Conservation (phyloP, 495 filamentous ascomycete genomes). For the Tuber magnatum region DNA sequence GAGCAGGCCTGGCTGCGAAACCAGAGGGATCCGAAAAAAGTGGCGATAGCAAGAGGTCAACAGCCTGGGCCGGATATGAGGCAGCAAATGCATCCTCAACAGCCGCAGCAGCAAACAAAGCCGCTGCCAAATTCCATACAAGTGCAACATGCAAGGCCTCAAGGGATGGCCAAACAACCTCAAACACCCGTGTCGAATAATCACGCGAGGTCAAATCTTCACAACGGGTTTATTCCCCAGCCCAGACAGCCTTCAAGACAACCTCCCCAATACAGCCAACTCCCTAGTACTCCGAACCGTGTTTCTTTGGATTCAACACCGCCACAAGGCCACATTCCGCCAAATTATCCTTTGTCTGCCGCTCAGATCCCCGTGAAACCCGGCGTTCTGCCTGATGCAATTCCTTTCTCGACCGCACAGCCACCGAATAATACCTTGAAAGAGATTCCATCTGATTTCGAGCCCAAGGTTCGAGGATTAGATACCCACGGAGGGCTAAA, state of each 20-base stretch:
- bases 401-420: slow-evolving; percentile 30
- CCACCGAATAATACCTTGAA: slow-evolving; percentile 47
- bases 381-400: slow-evolving; percentile 27
- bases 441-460: slow-evolving; percentile 49
- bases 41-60: slow-evolving; percentile 46
- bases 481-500: slow-evolving; percentile 60
- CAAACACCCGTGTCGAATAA: slow-evolving; percentile 38
- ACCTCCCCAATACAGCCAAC: slow-evolving; percentile 27
- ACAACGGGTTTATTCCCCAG: slow-evolving; percentile 36
- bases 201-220: slow-evolving; percentile 29
- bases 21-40: slow-evolving; percentile 55
- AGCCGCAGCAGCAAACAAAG: slow-evolving; percentile 42
- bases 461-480: slow-evolving; percentile 56
- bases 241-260: slow-evolving; percentile 25
- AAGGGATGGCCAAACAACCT: slow-evolving; percentile 45
- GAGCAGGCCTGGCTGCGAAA: slow-evolving; percentile 62
- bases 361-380: slow-evolving; percentile 23
- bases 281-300: slow-evolving; percentile 32
- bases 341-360: slow-evolving; percentile 22
- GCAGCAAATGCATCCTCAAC: slow-evolving; percentile 44
- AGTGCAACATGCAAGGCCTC: slow-evolving; percentile 42
- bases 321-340: slow-evolving; percentile 31
- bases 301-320: slow-evolving; percentile 34
- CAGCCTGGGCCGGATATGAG: slow-evolving; percentile 40
- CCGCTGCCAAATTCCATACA: slow-evolving; percentile 43